Base-by-base conservation (phyloP, 2,329 filamentous ascomycete species). In the Colletotrichum siamense region DNA sequence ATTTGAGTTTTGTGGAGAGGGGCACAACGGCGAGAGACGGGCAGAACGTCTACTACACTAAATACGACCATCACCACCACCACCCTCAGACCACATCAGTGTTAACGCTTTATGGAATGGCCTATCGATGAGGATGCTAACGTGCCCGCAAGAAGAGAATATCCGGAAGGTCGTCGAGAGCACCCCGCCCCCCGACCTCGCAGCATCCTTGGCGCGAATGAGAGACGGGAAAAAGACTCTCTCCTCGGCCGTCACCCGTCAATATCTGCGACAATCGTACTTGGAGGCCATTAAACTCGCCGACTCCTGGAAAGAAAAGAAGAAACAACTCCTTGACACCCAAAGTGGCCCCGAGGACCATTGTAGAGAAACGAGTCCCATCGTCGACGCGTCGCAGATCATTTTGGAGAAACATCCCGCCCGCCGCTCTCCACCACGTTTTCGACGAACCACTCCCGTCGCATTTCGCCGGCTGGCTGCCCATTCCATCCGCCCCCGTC, bases 371-470 rank as follows among this genome's bases (percentile, higher is more conserved):
- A 62, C 49, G 15, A 59, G 26, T 32, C 49, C 28, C 18, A 32
- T 44, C 55, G 55, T 69, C 55, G 15, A 39, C 22, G 57, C 57
- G n/a, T 69, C 57, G 55, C 57, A 69, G 65, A 63, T 73, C 64
- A 49, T 34, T 52, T 52, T 63, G 55, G 69, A 73, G 57, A 68
- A 69, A 73, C 55, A 62, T 73, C 52, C 26, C 28, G 59, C 22
- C 44, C 64, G 34, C 24, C 18, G 62, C 73, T 44, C 44, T 61
- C 69, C 70, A 65, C 73, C 36, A 57, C 63, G 15, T 65, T 52
- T 52, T 64, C 73, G 62, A 69, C 63, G 64, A 64, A 26, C 62
- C 15, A n/a, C 62, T 57, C 69, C 64, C 44, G 70, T 69, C 69
- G 70, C 64, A 73, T 22, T 52, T 52, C n/a, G 44, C 44, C n/a